Evolutionary conservation across 2,329 filamentous ascomycete species (phyloP), one percentile per base, ranked within the genome.

Genomic region (Epicoccum nigrum): DNA sequence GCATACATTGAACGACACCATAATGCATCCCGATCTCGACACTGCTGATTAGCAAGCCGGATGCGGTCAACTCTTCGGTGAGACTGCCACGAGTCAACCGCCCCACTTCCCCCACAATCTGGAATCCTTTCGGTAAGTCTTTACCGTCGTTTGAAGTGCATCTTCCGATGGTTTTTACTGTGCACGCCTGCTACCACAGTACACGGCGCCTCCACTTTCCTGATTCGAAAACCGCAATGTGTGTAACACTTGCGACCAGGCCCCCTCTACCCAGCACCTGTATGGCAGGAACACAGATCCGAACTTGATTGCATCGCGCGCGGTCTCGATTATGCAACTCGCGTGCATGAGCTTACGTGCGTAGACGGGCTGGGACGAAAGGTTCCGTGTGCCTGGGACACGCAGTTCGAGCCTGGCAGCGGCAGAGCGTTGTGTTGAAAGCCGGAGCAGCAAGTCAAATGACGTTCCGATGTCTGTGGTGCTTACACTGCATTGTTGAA

Each of bases 51-150:
- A 7, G 23, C 6, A 25, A 19, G 31, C n/a, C 17, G 7, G 23
- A 9, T 21, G 11, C 15, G 17, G 20, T 12, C 23, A 21, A 27
- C 9, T 15, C 15, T 17, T 44, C 23, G n/a, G n/a, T n/a, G n/a
- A n/a, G n/a, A n/a, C 17, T 37, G 7, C 27, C 15, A 33, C 37
- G 37, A 52, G 27, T 12, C 31, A 19, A 9, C 4, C 16, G 49
- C 49, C 49, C 49, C 49, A 52, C 49, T 28, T 47, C 32, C 38
- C 49, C 43, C 43, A 39, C 49, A 52, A 9, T 30, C 21, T 38
- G 32, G 7, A 37, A 16, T 32, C 39, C 28, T 25, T 7, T 9
- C 9, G 23, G 23, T 25, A 25, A 9, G 9, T 9, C 23, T 25
- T 7, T 25, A 28, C 19, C n/a, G 8, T 45, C 37, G 37, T 5